Evolutionary conservation across 768 basidiomycete genomes (phyloP).

Genomic region (Melanogaster broomeanus): DNA sequence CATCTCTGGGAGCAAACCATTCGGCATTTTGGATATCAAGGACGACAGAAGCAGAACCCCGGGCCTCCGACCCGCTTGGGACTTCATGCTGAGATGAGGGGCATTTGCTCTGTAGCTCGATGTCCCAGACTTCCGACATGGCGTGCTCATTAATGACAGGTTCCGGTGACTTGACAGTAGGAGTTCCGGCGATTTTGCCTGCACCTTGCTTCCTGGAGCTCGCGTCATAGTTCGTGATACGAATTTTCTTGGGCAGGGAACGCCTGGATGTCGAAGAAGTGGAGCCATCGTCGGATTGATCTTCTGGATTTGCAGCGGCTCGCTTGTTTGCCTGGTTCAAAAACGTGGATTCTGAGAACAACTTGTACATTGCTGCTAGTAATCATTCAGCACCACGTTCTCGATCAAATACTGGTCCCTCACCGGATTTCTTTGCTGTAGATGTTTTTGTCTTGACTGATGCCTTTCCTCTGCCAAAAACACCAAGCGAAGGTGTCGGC

Average conservation of each 20-base stretch:
- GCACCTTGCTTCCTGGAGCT: background rate
- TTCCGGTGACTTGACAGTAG: background rate
- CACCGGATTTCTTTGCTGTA: constrained; percentile 14
- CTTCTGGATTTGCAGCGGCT: constrained; percentile 7
- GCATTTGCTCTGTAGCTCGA: constrained; percentile 43
- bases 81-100: constrained; percentile 20
- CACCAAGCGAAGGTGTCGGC: constrained; percentile 30
- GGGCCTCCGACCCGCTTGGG: constrained; percentile 15
- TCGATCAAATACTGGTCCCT: background rate
- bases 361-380: constrained; percentile 12
- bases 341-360: constrained; percentile 52
- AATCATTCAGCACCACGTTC: background rate
- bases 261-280: constrained; percentile 21
- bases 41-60: constrained; percentile 31
- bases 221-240: background rate
- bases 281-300: constrained; percentile 7
- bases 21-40: constrained; percentile 34
- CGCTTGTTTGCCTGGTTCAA: constrained; percentile 33
- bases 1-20: constrained; percentile 26
- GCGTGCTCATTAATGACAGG: constrained; percentile 4
- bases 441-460: constrained; percentile 27
- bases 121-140: constrained; percentile 56
- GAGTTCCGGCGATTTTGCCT: background rate
- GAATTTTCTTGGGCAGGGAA: constrained; percentile 6
- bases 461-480: constrained; percentile 39